Conservation (phyloP, 805 yeast species). For the Kuraishia borneana region DNA sequence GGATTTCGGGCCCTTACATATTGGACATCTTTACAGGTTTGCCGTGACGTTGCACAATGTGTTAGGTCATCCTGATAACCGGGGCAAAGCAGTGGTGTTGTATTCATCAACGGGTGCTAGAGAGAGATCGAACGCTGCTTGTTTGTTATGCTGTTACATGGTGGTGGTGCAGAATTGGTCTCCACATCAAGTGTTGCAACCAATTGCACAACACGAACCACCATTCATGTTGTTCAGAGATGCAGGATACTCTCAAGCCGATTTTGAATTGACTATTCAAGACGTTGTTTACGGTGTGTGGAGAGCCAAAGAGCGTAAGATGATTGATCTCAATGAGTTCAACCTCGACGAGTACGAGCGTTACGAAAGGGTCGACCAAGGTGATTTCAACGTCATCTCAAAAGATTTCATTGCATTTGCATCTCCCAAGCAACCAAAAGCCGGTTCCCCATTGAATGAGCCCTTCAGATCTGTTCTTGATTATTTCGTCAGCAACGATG, state of each 20-base stretch:
- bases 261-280: conserved; percentile 86
- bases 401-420: conserved; percentile 97
- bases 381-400: conserved; percentile 86
- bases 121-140: conserved; percentile 87
- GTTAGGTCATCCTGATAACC: conserved; percentile 73
- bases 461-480: conserved; percentile 75
- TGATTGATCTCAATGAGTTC: conserved; percentile 78
- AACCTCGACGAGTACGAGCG: conserved; percentile 90
- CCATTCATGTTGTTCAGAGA: conserved; percentile 94
- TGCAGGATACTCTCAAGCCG: conserved; percentile 95
- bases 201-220: conserved; percentile 82
- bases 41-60: conserved; percentile 92
- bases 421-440: conserved; percentile 69
- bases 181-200: conserved; percentile 94
- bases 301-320: conserved; percentile 91
- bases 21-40: conserved; percentile 87
- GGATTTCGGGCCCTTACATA: conserved; percentile 93
- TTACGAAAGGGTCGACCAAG: conserved; percentile 93
- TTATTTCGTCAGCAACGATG: conserved; percentile 62
- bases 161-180: conserved; percentile 94
- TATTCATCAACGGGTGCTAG: conserved; percentile 77
- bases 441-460: conserved; percentile 47
- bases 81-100: conserved; percentile 82
- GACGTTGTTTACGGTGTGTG: conserved; percentile 94
- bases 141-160: conserved; percentile 91